Base-by-base conservation (phyloP, 2,329 filamentous ascomycete genomes). In the Neocucurbitaria cava region DNA sequence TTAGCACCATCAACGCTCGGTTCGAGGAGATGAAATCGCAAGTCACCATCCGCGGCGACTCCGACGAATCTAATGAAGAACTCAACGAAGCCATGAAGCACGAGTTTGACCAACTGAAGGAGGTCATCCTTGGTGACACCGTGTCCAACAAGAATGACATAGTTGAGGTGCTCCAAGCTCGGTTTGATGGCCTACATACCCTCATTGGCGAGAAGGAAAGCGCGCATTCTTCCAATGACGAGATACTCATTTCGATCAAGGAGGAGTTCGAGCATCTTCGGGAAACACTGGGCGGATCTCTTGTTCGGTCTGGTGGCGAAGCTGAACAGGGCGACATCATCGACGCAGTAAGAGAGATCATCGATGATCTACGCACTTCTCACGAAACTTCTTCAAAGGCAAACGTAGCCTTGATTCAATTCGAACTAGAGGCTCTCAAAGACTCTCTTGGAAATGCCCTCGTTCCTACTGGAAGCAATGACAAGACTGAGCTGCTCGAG, bases 31-130 rank as follows among this genome's bases (percentile, higher is more conserved):
- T 79, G 65, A 76, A 77, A 42, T 73, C 71, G 3, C 74, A 78
- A 46, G 71, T 77, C n/a, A 70, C 68, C 21, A 62, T 70, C 13
- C 73, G 75, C 21, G 66, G 56, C n/a, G 58, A 76, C 5, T 70
- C 75, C 35, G 68, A 72, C 5, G 76, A 77, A 1, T 66, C 72
- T 1, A 75, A 70, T 44, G 78, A 81, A 15, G 80, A 81, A 36
- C 76, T 82, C 52, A 82, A 88, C 35, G 88, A 91, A 54, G 85
- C 91, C 46, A 87, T 96, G 73, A 90, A 89, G 70, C 86, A 87
- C 36, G 91, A 96, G 68, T 89, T 96, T 45, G 91, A 95, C 59
- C 88, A 91, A 49, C 83, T 96, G 7, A 88, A 91, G 23, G 89
- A 92, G 17, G 85, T 89, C 0, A 85, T 96, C 45, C 90, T 92